These are phyloP conservation scores for Apiotrichum sp. DNA, from an alignment of 1,284 basidiomycete species.

Conservation along the genomic window DNA sequence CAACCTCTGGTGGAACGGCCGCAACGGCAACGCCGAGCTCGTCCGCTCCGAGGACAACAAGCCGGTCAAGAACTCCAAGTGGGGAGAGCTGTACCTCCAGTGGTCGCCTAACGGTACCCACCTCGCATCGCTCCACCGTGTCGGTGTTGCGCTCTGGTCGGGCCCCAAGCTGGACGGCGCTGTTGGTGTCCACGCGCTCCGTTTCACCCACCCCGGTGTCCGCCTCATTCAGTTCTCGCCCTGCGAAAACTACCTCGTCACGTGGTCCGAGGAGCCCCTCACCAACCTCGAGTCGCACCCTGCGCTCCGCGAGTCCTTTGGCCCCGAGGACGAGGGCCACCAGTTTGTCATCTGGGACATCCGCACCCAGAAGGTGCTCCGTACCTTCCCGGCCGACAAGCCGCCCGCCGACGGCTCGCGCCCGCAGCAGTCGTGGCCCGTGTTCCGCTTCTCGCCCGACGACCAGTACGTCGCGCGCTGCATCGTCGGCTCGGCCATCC, in stretches of 20 bases:
- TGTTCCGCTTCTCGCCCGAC: conserved; percentile 96
- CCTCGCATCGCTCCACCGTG: conserved; percentile 87
- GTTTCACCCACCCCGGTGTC: conserved; percentile 92
- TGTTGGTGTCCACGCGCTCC: conserved; percentile 47
- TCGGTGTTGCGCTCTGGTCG: conserved; percentile 94
- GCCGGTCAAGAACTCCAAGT: conserved; percentile 53
- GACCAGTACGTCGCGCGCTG: conserved; percentile 90
- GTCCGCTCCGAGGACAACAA: conserved; percentile 55
- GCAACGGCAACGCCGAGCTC: conserved; percentile 77
- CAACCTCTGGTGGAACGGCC: conserved; percentile 88
- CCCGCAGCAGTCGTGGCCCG: conserved; percentile 65
- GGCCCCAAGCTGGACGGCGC: conserved; percentile 53
- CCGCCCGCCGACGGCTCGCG: conserved; percentile 39
- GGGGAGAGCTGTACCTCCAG: conserved; percentile 95
- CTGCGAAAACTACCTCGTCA: conserved; percentile 93
- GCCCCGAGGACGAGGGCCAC: conserved; percentile 91
- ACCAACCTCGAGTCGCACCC: conserved; percentile 71
- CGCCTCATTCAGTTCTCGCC: conserved; percentile 97
- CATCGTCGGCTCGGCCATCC: conserved; percentile 85
- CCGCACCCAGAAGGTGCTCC: conserved; percentile 83
- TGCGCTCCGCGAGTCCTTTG: conserved; percentile 48
- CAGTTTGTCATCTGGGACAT: conserved; percentile 98
- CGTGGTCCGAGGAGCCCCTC: conserved; percentile 96
- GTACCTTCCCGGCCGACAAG: conserved; percentile 71
- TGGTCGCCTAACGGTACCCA: conserved; percentile 97